phyloP scores from a whole-genome alignment of 495 filamentous ascomycete genomes.

The Talaromyces thailandensis region DNA sequence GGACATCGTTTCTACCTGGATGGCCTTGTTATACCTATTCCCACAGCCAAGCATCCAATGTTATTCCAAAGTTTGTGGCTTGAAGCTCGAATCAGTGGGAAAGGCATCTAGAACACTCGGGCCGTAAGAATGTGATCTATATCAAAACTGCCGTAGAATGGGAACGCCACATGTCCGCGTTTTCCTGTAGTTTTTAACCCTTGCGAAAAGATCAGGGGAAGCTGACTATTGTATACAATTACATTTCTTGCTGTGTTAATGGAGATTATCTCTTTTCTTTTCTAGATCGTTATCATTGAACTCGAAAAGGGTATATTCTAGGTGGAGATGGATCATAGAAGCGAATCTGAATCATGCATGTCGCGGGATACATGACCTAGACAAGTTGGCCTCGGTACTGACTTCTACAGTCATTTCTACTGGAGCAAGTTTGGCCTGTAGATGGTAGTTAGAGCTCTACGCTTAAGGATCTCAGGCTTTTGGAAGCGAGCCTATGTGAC shows the following conservation, averaged over 20 bases:
- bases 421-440: too few species aligned
- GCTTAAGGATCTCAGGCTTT: background rate
- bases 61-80: background rate
- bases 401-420: too few species aligned
- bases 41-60: background rate
- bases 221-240: background rate
- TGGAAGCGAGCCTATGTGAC: background rate
- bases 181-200: background rate
- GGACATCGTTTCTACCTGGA: background rate
- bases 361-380: background rate
- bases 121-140: background rate
- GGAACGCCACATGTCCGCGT: background rate
- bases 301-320: background rate
- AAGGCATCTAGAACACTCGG: background rate
- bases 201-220: background rate
- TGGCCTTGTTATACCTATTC: background rate
- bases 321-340: background rate
- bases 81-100: background rate
- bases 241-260: too few species aligned
- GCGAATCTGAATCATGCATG: background rate
- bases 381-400: too few species aligned
- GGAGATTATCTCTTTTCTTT: background rate
- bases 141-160: background rate
- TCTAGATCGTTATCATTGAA: background rate
- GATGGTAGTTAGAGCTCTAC: too few species aligned